Base-by-base conservation (phyloP, 129 eudicot genomes). In the Flaveria sonorensis region DNA sequence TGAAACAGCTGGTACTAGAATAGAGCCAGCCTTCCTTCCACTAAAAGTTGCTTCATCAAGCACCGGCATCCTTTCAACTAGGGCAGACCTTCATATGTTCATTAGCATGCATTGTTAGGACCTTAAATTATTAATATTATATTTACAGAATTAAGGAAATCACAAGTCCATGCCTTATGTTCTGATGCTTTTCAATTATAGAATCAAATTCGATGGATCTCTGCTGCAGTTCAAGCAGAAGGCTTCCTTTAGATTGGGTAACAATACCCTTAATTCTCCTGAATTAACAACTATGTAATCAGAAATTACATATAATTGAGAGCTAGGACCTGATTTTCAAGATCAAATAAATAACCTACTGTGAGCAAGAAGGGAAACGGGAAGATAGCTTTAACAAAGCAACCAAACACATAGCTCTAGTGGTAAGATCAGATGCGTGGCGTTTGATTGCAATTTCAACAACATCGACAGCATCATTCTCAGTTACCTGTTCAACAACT, bases 31-130 rank as follows among this genome's bases (percentile, higher is more conserved):
- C 80, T 83, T 94, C 78, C 90, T 93, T 64, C 91, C 93, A 61
- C 85, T 89, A 70, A 73, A 89, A 47, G 92, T 91, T 78, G 97
- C 93, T 78, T 94, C 99, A 79, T 94, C 99, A 74, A 94, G 96
- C 61, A 89, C 96, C 6, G 99, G 99, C 97, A 94, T 94, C 79
- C 92, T 83, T 77, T 94, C 99, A 48, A 92, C 92, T 77, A 94
- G 81, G 8, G 88, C 78, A 71, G 97, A 88, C 86, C 99, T 94
- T 89, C 71, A 77, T 51, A 47, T 20, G 74, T 75, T 47, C 73
- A 82, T 40, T 10, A 45, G 20, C 52, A 56, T 80, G 74, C 42
- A 77, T n/a, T 60, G 47, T 66, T 75, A 75, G 63, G 23, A 63
- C 55, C 15, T 30, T 60, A 53, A 24, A 59, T 66, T 20, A 12